These are phyloP conservation scores for Astraeus odoratus DNA, from an alignment of 768 basidiomycete genomes.

Conservation along the genomic window DNA sequence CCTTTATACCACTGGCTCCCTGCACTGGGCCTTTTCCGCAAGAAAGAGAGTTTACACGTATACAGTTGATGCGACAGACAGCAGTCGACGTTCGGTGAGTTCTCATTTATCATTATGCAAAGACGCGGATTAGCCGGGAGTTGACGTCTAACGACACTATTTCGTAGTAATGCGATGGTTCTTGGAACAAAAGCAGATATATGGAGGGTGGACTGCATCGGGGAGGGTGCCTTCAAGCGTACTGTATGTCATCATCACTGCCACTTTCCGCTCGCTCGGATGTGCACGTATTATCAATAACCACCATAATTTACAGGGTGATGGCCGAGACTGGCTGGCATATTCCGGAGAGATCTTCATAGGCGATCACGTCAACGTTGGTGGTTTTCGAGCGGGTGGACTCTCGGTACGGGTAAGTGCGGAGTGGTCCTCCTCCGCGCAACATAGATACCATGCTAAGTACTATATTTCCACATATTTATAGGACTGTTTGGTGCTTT, in stretches of 20 bases:
- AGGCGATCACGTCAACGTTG: conserved; percentile 38
- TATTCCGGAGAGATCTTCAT: conserved; percentile 61
- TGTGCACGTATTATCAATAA: background rate
- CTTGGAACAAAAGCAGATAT: conserved; percentile 61
- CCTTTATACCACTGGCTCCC: conserved; percentile 56
- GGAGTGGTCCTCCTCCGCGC: background rate
- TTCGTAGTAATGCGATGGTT: conserved; percentile 33
- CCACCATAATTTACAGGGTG: conserved; percentile 35
- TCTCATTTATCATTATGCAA: background rate
- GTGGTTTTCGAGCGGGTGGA: conserved; percentile 63
- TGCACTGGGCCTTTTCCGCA: conserved; percentile 24
- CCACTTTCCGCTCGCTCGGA: no score
- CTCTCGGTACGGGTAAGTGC: conserved; percentile 51
- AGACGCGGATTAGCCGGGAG: background rate
- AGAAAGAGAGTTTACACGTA: conserved; percentile 36
- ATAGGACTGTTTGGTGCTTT: conserved; percentile 64
- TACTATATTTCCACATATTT: no score
- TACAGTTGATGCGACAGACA: conserved; percentile 62
- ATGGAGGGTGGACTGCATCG: conserved; percentile 59
- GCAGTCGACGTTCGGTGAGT: conserved; percentile 55
- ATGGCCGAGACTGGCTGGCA: conserved; percentile 53
- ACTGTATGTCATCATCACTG: conserved; percentile 37
- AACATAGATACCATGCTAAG: background rate
- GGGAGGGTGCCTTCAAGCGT: conserved; percentile 54
- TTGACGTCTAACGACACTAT: conserved; percentile 15